Base-by-base conservation (phyloP, 2,329 filamentous ascomycete genomes). In the Aphanoascus verrucosus region DNA sequence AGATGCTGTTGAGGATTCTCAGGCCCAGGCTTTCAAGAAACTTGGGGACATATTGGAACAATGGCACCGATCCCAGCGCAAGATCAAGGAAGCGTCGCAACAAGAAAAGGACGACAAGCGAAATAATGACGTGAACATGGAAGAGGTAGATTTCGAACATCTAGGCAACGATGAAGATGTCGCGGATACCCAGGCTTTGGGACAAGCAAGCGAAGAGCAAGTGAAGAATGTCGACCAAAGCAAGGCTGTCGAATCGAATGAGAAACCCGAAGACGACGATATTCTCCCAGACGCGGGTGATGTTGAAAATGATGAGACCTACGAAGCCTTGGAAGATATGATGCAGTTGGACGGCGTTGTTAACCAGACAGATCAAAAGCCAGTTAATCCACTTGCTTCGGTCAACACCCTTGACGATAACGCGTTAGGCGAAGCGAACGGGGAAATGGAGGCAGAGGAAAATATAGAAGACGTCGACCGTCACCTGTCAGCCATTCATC, bases 101-200 rank as follows among this genome's bases (percentile, higher is more conserved):
- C 71, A 79, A 48, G 72, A 77, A 37, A 76, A 81, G 45, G 72
- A 77, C 11, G 69, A 77, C 17, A 74, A 78, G 32, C 70, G 80
- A 59, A 72, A 75, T 49, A 64, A 77, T 58, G 81, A 86, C 56
- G 75, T 82, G n/a, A 83, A 93, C 57, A 85, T 88, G 76, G 77
- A 80, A 8, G 78, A 84, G 64, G 81, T 80, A n/a, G 89, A 96
- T 64, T 96, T 96, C 64, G 89, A 97, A 71, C 93, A 99, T 69
- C 75, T 97, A 2, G 84, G 85, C 56, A 83, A 96, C 59, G 88
- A 96, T 56, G 80, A 93, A 31, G 80, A 83, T 28, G 78, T 84
- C 52, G 81, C 85, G n/a, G 90, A 96, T 65, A 83, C 88, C 1
- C 93, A 98, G 70, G 93, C 93, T 12, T 79, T 98, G 63, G 94